Conservation (phyloP, 495 filamentous ascomycete species). For the Penicillium robsamsonii region DNA sequence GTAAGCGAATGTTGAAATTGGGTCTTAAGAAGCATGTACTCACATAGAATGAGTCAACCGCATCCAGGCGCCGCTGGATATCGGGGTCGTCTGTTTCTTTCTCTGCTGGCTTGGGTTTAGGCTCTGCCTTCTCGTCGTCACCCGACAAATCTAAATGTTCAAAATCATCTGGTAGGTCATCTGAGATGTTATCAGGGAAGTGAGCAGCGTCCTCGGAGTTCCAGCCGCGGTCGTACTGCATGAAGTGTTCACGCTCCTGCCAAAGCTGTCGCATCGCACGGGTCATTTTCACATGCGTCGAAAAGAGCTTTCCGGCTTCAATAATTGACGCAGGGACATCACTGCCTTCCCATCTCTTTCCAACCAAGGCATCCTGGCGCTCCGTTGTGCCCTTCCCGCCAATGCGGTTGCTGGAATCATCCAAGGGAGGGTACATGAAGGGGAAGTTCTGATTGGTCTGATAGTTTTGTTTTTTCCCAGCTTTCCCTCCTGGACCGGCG, state of each 20-base stretch:
- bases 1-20: slow-evolving; percentile 8
- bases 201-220: slow-evolving; percentile 52
- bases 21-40: slow-evolving; percentile 32
- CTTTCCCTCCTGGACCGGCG: slow-evolving; percentile 81
- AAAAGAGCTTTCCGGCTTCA: slow-evolving; percentile 92
- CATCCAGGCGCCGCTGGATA: slow-evolving; percentile 63
- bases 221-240: slow-evolving; percentile 91
- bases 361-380: slow-evolving; percentile 71
- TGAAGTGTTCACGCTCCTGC: slow-evolving; percentile 86
- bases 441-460: slow-evolving; percentile 99
- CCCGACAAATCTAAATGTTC: slow-evolving; percentile 31
- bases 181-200: slow-evolving; percentile 45
- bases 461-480: slow-evolving; percentile 97
- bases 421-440: slow-evolving; percentile 91
- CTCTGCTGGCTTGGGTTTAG: slow-evolving; percentile 23
- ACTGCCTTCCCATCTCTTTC: slow-evolving; percentile 81
- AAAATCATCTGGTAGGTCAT: slow-evolving; percentile 20
- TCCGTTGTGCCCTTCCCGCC: slow-evolving; percentile 82
- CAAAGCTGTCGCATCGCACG: slow-evolving; percentile 89
- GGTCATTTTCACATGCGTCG: slow-evolving; percentile 82
- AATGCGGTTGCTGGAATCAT: slow-evolving; percentile 75
- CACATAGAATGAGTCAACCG: slow-evolving; percentile 83
- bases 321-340: slow-evolving; percentile 91
- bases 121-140: slow-evolving; percentile 29
- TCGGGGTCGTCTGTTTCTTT: slow-evolving; percentile 58